phyloP scores from a whole-genome alignment of 331 rosid species.

The Cucumis variabilis region DNA sequence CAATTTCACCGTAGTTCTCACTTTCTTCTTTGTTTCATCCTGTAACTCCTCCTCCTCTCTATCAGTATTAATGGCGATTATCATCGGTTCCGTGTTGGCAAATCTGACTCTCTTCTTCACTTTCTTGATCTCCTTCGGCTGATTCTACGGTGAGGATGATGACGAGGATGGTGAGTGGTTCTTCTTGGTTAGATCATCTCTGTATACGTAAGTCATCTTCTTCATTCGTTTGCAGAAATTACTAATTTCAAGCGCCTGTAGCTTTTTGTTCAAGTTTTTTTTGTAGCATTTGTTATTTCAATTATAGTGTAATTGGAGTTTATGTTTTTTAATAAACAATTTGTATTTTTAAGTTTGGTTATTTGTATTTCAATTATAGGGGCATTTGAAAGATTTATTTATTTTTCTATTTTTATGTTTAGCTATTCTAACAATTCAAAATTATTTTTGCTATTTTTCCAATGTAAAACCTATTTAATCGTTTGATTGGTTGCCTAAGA shows the following conservation, averaged over 20 bases:
- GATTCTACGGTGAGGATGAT: neutral
- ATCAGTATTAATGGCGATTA: conserved; percentile 4
- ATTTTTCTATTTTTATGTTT: too few relatives aligned
- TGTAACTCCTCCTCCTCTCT: conserved; percentile 3
- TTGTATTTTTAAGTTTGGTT: too few relatives aligned
- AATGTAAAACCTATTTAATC: too few relatives aligned
- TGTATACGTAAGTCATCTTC: neutral
- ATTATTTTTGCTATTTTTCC: too few relatives aligned
- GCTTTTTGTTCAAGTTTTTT: neutral
- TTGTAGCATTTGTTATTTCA: too few relatives aligned
- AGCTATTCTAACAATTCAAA: too few relatives aligned
- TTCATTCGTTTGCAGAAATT: conserved; percentile 1
- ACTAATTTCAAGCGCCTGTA: conserved; percentile 20
- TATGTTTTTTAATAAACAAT: too few relatives aligned
- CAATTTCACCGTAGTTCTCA: conserved; percentile 76
- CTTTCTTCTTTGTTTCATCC: conserved; percentile 22
- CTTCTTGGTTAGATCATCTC: conserved; percentile 15
- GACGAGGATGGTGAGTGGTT: neutral
- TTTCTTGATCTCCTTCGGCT: too few relatives aligned
- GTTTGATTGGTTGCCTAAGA: too few relatives aligned
- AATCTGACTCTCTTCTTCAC: conserved; percentile 33
- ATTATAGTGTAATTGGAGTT: too few relatives aligned
- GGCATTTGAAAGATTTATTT: too few relatives aligned
- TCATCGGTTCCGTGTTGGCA: conserved; percentile 19
- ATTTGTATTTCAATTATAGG: too few relatives aligned